phyloP scores from a whole-genome alignment of 306 rosid species.

The Prunus persica region DNA sequence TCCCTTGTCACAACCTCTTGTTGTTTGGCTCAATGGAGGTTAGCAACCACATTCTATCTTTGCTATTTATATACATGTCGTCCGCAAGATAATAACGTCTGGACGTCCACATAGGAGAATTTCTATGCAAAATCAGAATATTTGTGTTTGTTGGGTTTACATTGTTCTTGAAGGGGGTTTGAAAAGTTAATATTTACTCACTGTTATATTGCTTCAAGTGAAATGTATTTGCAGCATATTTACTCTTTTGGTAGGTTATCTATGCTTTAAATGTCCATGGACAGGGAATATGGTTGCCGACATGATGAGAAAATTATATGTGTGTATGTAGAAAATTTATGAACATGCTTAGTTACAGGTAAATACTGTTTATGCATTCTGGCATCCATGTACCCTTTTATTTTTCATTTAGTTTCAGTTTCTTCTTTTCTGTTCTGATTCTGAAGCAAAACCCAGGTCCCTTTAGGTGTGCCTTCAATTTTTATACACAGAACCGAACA shows the following conservation, averaged over 20 bases:
- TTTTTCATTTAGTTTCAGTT: neutral
- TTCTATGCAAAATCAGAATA: too few relatives aligned
- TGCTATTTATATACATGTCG: too few relatives aligned
- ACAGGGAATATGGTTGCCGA: neutral
- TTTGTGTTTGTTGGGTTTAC: too few relatives aligned
- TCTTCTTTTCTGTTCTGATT: neutral
- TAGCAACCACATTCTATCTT: neutral
- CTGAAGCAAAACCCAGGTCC: neutral
- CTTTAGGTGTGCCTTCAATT: neutral
- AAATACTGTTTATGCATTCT: neutral
- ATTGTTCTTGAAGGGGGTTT: neutral
- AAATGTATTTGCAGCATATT: too few relatives aligned
- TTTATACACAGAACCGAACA: neutral
- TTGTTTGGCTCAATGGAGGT: conserved; percentile 97
- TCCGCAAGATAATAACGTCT: too few relatives aligned
- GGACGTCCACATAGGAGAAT: too few relatives aligned
- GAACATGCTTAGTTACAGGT: neutral
- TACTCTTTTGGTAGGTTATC: neutral
- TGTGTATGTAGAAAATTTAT: neutral
- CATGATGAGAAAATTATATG: neutral
- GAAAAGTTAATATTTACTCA: neutral
- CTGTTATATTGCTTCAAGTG: neutral
- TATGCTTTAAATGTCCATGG: neutral
- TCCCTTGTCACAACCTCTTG: conserved; percentile 67
- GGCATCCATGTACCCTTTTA: too few relatives aligned